phyloP scores from a whole-genome alignment of 169 alveolate genomes.

The Eimeria necatrix region DNA sequence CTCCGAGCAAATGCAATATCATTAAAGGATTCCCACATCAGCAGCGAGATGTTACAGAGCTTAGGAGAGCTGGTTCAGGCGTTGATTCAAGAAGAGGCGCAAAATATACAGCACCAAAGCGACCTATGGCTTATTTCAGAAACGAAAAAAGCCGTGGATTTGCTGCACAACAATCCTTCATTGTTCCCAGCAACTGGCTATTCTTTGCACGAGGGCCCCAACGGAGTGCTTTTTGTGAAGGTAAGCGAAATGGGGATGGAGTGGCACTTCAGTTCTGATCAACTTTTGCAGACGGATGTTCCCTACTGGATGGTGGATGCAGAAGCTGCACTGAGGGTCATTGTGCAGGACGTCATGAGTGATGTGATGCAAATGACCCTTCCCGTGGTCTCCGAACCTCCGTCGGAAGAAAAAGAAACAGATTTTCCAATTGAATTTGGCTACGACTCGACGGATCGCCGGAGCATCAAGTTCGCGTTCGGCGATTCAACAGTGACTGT shows the following conservation, averaged over 20 bases:
- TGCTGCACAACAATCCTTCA: conserved; percentile 32
- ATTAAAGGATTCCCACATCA: conserved; percentile 16
- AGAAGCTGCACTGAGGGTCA: conserved; percentile 41
- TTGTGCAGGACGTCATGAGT: conserved; percentile 38
- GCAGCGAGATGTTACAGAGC: conserved; percentile 38
- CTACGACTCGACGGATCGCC: conserved; percentile 40
- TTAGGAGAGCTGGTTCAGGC: conserved; percentile 9
- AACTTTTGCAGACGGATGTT: background rate
- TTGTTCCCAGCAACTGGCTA: conserved; percentile 44
- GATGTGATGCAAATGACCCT: conserved; percentile 40
- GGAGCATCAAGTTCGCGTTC: conserved; percentile 27
- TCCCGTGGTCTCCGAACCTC: background rate
- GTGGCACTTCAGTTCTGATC: too few species aligned
- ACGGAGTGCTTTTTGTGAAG: conserved; percentile 44
- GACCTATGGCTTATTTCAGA: conserved; percentile 56
- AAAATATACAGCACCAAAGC: conserved; percentile 54
- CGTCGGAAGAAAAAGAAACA: background rate
- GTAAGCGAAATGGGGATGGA: background rate
- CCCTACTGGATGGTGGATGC: conserved; percentile 66
- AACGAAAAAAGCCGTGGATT: conserved; percentile 52
- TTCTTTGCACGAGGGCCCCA: conserved; percentile 10
- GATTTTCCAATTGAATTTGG: conserved; percentile 39
- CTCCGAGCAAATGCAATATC: conserved; percentile 63
- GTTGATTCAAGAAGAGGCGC: conserved; percentile 45
- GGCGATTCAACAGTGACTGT: conserved; percentile 22